Conservation (phyloP, 2,329 filamentous ascomycete species). For the Chaetoscypha palmicola region DNA sequence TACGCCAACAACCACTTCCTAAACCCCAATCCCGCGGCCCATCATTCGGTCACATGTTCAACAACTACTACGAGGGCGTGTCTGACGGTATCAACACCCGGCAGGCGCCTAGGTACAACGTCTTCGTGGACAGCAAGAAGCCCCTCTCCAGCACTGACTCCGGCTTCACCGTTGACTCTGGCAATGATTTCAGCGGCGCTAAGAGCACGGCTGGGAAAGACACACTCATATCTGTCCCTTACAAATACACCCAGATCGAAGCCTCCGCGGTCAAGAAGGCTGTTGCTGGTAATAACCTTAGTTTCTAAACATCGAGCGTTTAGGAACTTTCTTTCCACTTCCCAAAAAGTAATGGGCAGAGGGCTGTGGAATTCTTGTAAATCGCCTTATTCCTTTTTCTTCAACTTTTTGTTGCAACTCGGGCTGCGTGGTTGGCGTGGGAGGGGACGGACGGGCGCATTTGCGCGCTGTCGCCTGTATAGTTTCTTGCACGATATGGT, state of each 20-base stretch:
- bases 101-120: conserved; percentile 46
- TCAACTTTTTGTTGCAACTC: too few relatives aligned
- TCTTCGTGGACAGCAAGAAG: conserved; percentile 39
- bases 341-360: too few relatives aligned
- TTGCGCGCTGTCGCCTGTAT: too few relatives aligned
- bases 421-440: too few relatives aligned
- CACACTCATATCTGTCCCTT: conserved; percentile 45
- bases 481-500: too few relatives aligned
- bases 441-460: too few relatives aligned
- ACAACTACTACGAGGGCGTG: conserved; percentile 41
- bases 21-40: conserved; percentile 58
- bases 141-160: conserved; percentile 39
- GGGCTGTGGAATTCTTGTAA: too few relatives aligned
- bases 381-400: too few relatives aligned
- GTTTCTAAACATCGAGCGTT: conserved; percentile 23
- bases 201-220: conserved; percentile 43
- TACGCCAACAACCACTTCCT: conserved; percentile 60
- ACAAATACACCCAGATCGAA: conserved; percentile 47
- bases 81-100: conserved; percentile 50
- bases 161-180: conserved; percentile 38
- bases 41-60: conserved; percentile 54
- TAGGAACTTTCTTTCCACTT: too few relatives aligned
- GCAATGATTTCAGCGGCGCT: conserved; percentile 42
- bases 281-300: conserved; percentile 31
- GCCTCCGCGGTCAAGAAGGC: conserved; percentile 39